Evolutionary conservation across 2,329 filamentous ascomycete species (phyloP), one percentile per base, ranked within the genome.

Genomic region (Curvularia spicifera): DNA sequence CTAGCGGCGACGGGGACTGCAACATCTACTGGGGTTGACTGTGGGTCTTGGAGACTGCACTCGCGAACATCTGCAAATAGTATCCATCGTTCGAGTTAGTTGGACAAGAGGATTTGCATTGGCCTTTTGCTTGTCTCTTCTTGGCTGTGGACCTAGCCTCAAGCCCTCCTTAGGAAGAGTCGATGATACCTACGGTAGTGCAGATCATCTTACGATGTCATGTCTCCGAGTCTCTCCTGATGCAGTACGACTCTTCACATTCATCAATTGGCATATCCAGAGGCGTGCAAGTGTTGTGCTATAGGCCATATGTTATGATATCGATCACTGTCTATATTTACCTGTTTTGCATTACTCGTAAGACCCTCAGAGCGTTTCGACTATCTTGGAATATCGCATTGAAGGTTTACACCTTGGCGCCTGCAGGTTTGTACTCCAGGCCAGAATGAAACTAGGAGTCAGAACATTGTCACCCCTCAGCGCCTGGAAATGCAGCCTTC

Each of bases 121-220:
- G 5, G 39, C 18, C 13, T 65, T 63, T 61, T 72, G 72, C 56
- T 73, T 71, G 51, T 70, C 64, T 28, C 50, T 53, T 29, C 69
- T 67, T 57, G 64, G 64, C 35, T 18, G 15, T 9, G 15, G 35
- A 37, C 15, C 35, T 5, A 37, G 35, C 6, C 35, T 37, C 4
- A 37, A 37, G 15, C 15, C 15, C 15, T 37, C 15, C 15, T 18
- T 37, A 5, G 6, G 35, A 18, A 37, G 22, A 24, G 15, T 37
- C 15, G 18, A 15, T 37, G 35, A 37, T 37, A 18, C 35, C 18
- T 18, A 8, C 35, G 4, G 15, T 15, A 37, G 35, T 37, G 35
- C 15, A 37, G 35, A 37, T 37, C 35, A 37, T 8, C 35, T 37
- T 37, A 37, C 35, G 35, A 37, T 37, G 35, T 7, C 35, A 37